Conservation (phyloP, 306 rosid genomes). For the Astragalus membranaceus region DNA sequence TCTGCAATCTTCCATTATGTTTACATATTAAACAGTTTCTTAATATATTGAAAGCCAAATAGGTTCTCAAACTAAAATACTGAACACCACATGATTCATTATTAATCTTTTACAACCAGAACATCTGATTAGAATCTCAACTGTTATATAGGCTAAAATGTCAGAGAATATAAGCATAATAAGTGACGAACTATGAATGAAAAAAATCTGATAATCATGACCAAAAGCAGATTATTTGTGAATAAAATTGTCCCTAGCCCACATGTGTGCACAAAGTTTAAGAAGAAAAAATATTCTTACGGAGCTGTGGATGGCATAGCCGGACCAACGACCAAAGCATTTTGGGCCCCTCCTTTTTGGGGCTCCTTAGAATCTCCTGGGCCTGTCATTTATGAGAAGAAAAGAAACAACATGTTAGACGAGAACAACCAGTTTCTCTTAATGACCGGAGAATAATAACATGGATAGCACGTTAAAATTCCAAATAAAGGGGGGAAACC, state of each 20-base stretch:
- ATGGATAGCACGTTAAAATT: neutral
- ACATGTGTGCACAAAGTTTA: neutral
- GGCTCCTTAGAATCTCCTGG: constrained; percentile 52
- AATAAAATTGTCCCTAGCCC: neutral
- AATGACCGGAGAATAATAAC: neutral
- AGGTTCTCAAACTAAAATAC: neutral
- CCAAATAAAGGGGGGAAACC: neutral
- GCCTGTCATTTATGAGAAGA: constrained; percentile 30
- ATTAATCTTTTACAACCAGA: neutral
- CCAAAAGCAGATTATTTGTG: neutral
- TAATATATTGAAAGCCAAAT: neutral
- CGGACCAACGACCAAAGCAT: constrained; percentile 82
- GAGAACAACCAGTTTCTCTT: neutral
- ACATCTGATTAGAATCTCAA: constrained; percentile 1
- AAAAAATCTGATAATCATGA: neutral
- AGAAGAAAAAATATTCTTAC: constrained; percentile 35
- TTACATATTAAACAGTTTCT: neutral
- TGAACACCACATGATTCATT: neutral
- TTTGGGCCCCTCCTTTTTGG: constrained; percentile 49
- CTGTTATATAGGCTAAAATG: neutral
- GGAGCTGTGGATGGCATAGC: constrained; percentile 53
- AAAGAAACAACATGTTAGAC: constrained; percentile 10
- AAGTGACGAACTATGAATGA: neutral
- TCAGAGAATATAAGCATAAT: neutral
- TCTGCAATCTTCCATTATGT: neutral